A percentile compares a stretch with the other conserved stretches of the same genome.
phyloP scores from a whole-genome alignment of 2,329 filamentous ascomycete species.

The Zasmidium citrigriseum region DNA sequence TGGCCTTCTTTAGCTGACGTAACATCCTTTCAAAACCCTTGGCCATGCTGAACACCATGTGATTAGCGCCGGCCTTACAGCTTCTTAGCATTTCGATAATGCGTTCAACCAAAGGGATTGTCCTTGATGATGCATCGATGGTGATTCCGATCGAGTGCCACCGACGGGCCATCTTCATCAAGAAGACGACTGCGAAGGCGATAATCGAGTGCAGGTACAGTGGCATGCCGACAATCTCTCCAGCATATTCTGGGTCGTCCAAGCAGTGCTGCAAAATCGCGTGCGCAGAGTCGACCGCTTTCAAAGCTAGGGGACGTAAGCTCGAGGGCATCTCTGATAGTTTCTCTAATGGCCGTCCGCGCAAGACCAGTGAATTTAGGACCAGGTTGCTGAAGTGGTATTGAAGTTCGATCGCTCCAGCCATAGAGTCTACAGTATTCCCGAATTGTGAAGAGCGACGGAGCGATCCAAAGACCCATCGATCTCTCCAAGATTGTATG shows the following conservation, averaged over 20 bases:
- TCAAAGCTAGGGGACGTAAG: constrained; percentile 10
- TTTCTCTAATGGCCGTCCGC: constrained; percentile 8
- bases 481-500: constrained; percentile 9
- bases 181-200: constrained; percentile 18
- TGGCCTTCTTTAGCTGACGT: constrained; percentile 9
- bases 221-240: constrained; percentile 14
- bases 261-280: constrained; percentile 11
- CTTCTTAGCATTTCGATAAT: constrained; percentile 9
- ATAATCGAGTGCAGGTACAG: constrained; percentile 18
- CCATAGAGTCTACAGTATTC: neutral
- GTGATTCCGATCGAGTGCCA: constrained; percentile 16
- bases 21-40: constrained; percentile 20
- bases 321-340: constrained; percentile 5
- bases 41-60: constrained; percentile 22
- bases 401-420: constrained; percentile 3
- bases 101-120: constrained; percentile 14
- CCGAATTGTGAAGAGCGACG: neutral
- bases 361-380: constrained; percentile 9
- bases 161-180: constrained; percentile 11
- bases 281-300: constrained; percentile 10
- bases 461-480: constrained; percentile 4
- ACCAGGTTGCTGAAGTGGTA: constrained; percentile 14
- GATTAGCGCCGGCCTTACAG: constrained; percentile 17
- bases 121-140: constrained; percentile 10
- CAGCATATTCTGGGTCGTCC: constrained; percentile 6